Conservation (phyloP, 495 filamentous ascomycete genomes). For the Penicillium verhagenii region DNA sequence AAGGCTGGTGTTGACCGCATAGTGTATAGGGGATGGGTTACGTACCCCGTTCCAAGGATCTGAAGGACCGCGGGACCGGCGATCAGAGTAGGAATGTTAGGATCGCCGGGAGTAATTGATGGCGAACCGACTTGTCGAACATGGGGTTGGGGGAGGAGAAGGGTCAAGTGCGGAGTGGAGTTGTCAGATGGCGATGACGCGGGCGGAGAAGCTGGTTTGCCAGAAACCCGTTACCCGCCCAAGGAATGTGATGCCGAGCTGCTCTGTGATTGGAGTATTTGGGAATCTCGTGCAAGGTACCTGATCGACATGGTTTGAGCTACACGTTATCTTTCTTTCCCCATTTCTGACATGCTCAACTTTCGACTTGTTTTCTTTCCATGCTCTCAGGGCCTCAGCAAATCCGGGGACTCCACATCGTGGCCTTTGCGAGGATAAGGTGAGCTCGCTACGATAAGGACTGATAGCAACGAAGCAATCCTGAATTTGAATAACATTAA, state of each 20-base stretch:
- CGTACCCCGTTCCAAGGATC: conserved; percentile 11
- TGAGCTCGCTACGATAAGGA: not conserved
- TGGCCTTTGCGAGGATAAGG: not conserved
- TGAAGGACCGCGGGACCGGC: conserved; percentile 4
- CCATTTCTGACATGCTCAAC: too few relatives aligned
- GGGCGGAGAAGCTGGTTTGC: conserved; percentile 32
- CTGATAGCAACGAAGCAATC: too few relatives aligned
- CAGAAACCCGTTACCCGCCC: conserved; percentile 17
- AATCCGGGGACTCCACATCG: not conserved
- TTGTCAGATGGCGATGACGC: conserved; percentile 38
- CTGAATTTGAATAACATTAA: too few relatives aligned
- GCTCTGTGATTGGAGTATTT: not conserved
- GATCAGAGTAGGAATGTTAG: conserved; percentile 10
- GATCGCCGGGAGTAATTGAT: conserved; percentile 13
- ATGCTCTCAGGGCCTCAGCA: not conserved
- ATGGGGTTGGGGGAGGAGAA: conserved; percentile 8
- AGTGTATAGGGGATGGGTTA: conserved; percentile 15
- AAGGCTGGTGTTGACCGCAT: conserved; percentile 33
- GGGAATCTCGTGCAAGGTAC: not conserved
- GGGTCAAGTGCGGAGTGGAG: conserved; percentile 16
- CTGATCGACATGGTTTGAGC: not conserved
- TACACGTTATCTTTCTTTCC: too few relatives aligned
- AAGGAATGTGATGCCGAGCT: not conserved
- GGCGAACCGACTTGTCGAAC: not conserved
- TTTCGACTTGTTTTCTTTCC: too few relatives aligned